A percentile compares a stretch with the other conserved stretches of the same genome.
Conservation (phyloP, 148 eudicot genomes). For the Persicaria maculosa region DNA sequence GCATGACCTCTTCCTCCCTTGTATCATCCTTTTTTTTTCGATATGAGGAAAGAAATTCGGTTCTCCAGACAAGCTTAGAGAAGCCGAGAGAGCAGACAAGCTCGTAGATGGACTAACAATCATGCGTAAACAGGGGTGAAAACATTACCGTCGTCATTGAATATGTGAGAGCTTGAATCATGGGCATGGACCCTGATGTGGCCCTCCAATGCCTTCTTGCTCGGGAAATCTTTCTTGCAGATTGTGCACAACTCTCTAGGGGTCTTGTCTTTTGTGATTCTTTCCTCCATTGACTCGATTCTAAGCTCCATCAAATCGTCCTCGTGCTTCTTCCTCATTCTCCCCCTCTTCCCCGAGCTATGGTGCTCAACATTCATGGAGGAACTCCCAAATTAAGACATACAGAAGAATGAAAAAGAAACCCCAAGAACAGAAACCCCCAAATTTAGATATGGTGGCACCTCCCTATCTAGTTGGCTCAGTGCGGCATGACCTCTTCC, state of each 20-base stretch:
- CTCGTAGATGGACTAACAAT: too few relatives aligned
- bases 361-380: neutral
- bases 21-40: too few relatives aligned
- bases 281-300: conserved; percentile 4
- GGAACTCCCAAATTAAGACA: neutral
- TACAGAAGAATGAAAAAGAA: neutral
- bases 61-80: too few relatives aligned
- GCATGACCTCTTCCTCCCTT: too few relatives aligned
- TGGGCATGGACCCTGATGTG: conserved; percentile 27
- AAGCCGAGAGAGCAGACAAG: too few relatives aligned
- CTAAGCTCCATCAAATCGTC: neutral
- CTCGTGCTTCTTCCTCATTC: conserved; percentile 1
- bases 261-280: neutral
- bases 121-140: conserved; percentile 6
- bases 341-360: neutral
- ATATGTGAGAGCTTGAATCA: neutral
- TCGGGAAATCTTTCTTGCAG: conserved; percentile 17
- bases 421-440: conserved; percentile 11
- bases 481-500: too few relatives aligned
- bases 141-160: neutral
- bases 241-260: conserved; percentile 9
- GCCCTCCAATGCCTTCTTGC: conserved; percentile 29
- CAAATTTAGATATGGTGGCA: too few relatives aligned
- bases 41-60: too few relatives aligned
- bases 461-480: too few relatives aligned